Percentiles rank a stretch among this genome's conserved stretches.
These are phyloP conservation scores for Flammula alnicola DNA, from an alignment of 1,284 basidiomycete species.

Conservation along the genomic window DNA sequence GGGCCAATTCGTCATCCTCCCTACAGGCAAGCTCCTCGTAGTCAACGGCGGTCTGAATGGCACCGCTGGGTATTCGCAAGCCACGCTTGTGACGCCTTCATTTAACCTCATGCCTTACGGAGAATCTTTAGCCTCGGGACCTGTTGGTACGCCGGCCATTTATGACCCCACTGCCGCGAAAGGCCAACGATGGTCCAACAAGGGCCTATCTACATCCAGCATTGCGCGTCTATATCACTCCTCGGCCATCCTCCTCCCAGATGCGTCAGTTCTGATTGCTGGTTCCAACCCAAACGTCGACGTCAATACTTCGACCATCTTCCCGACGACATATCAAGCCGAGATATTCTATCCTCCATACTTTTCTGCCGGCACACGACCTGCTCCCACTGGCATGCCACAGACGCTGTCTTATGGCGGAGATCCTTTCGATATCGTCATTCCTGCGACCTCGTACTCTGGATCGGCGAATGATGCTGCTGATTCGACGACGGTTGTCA, in stretches of 20 bases:
- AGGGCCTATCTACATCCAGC: conserved; percentile 61
- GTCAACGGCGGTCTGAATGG: conserved; percentile 84
- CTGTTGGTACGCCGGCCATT: conserved; percentile 73
- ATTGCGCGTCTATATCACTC: conserved; percentile 89
- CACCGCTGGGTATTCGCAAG: conserved; percentile 69
- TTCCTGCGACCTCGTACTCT: conserved; percentile 66
- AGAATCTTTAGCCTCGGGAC: conserved; percentile 67
- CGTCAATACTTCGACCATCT: conserved; percentile 69
- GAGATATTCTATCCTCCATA: conserved; percentile 90
- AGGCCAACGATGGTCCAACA: conserved; percentile 76
- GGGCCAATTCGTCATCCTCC: conserved; percentile 86
- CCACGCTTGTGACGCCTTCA: conserved; percentile 51
- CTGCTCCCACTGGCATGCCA: conserved; percentile 75
- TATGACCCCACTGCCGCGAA: conserved; percentile 71
- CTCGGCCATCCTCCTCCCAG: conserved; percentile 86
- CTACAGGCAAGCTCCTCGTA: conserved; percentile 74
- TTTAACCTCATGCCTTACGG: conserved; percentile 62
- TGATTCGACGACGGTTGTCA: conserved; percentile 77
- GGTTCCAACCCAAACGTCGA: conserved; percentile 95
- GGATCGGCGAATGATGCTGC: conserved; percentile 73
- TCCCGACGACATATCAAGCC: conserved; percentile 85
- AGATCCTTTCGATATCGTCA: conserved; percentile 66
- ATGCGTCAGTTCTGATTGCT: conserved; percentile 85
- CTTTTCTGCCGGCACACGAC: conserved; percentile 78
- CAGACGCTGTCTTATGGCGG: conserved; percentile 84